Base-by-base conservation (phyloP, 352 stramenopile genomes). In the Globisporangium spinosum region DNA sequence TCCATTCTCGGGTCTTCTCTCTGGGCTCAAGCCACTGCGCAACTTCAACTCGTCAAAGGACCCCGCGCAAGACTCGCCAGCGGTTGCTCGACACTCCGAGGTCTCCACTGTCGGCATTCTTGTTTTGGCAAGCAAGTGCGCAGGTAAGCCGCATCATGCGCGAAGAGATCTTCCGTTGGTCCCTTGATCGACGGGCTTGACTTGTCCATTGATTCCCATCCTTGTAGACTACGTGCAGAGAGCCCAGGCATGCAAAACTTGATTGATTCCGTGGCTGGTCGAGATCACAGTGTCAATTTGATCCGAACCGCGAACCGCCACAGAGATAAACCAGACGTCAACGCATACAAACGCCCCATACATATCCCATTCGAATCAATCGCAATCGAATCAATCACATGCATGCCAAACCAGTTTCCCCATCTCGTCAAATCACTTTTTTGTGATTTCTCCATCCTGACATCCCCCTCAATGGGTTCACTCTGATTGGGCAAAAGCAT, bases 401-500 rank as follows among this genome's bases (percentile, higher is more conserved):
- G 38, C 17, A 2, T 13, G 5, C 15, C 40, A 22, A 22, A 51
- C 43, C 17, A 10, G 43, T 51, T 23, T 10, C 2, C 32, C 32
- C 32, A 38, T 38, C 32, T 9, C 38, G 38, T n/a, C 43, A 56
- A 56, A 56, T 56, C 29, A 45, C 29, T 25, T 61, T 61, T 49
- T 49, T 22, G 43, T 51, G 43, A 22, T 49, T 49, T 49, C 43
- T 49, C 43, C 43, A 47, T 17, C 15, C 17, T 49, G 43, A 49
- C 15, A 49, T 6, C 35, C 5, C 5, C 15, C 13, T 45, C 4
- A 20, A 20, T 23, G 32, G 57, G n/a, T 47, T 57, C 47, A 51
- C 45, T 55, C 60, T 51, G 43, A 51, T 51, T 51, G 43, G 43
- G 43, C 17, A 23, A 51, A 51, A 51, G 43, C 43, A 51, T 23